Conservation (phyloP, 2,329 filamentous ascomycete species). For the Corinectria fuckeliana region DNA sequence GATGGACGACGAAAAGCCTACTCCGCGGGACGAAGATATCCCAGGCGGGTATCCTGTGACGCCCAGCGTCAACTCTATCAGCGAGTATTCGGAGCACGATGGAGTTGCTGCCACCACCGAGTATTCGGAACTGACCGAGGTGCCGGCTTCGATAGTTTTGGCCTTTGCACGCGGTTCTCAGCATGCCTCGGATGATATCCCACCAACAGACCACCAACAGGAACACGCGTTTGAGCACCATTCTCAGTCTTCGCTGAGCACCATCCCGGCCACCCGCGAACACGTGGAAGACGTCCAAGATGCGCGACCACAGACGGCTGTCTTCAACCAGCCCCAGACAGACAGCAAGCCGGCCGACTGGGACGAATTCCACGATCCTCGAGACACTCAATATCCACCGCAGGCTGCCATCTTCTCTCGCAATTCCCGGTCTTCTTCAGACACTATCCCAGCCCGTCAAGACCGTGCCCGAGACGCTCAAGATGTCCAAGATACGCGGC, state of each 20-base stretch:
- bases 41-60: slow-evolving; percentile 37
- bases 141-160: background rate
- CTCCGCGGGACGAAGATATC: slow-evolving; percentile 35
- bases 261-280: background rate
- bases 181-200: background rate
- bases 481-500: too few species aligned
- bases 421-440: background rate
- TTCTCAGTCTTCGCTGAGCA: background rate
- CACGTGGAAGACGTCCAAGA: too few species aligned
- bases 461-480: too few species aligned
- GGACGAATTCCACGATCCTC: too few species aligned
- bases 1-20: slow-evolving; percentile 32
- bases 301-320: too few species aligned
- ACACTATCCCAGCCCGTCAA: background rate
- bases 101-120: background rate
- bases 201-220: background rate
- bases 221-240: background rate
- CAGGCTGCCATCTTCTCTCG: background rate
- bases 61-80: slow-evolving; percentile 27
- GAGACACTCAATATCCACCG: background rate
- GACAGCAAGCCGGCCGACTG: too few species aligned
- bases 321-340: too few species aligned
- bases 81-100: background rate
- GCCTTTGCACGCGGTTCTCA: background rate
- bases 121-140: background rate